Conservation (phyloP, 495 filamentous ascomycete species). For the Aspergillus avenaceus region DNA sequence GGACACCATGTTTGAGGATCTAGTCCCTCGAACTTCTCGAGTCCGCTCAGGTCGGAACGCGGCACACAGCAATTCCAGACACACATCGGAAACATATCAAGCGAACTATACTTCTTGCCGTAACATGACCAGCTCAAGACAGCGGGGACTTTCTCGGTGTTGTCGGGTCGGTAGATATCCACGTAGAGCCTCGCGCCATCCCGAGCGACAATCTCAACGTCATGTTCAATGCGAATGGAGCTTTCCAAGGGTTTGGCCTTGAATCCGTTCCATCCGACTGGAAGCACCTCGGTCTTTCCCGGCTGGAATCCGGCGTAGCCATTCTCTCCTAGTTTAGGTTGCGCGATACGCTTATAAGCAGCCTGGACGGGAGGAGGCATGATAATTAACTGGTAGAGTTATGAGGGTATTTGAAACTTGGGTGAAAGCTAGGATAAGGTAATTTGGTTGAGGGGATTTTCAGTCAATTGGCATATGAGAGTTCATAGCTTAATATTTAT, state of each 20-base stretch:
- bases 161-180: conserved; percentile 33
- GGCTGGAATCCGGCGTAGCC: conserved; percentile 25
- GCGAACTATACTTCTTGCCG: conserved; percentile 31
- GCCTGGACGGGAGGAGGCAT: conserved; percentile 30
- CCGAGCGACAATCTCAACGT: conserved; percentile 26
- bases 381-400: too few species aligned
- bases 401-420: too few species aligned
- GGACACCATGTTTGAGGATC: conserved; percentile 39
- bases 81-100: conserved; percentile 25
- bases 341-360: conserved; percentile 26
- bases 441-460: too few species aligned
- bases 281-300: conserved; percentile 25
- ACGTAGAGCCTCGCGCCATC: conserved; percentile 29
- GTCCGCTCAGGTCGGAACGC: conserved; percentile 15
- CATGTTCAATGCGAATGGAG: conserved; percentile 24
- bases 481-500: too few species aligned
- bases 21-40: conserved; percentile 43
- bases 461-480: too few species aligned
- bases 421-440: too few species aligned
- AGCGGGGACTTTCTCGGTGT: conserved; percentile 29
- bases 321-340: conserved; percentile 24
- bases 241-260: conserved; percentile 21
- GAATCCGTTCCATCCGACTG: conserved; percentile 25
- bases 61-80: conserved; percentile 25
- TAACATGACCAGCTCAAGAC: conserved; percentile 33